Evolutionary conservation across 139 green algal genomes (phyloP).

Genomic region (Haematococcus lacustris): DNA sequence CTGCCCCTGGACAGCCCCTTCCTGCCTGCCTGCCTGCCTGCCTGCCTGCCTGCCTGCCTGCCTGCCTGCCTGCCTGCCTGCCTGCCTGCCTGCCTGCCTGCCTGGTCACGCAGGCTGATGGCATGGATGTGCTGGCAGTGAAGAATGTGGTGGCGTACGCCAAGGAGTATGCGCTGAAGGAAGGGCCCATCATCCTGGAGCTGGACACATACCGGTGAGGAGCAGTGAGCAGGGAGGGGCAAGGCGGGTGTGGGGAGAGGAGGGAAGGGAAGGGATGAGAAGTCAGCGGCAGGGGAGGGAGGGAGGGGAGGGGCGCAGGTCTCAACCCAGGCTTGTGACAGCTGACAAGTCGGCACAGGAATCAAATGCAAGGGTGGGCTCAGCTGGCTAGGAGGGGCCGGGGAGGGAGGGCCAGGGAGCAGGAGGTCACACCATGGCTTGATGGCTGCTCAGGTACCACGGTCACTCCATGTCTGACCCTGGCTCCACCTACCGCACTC

Average conservation of each 20-base stretch:
- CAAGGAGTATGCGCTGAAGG: constrained; percentile 77
- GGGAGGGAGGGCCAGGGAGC: too few species aligned
- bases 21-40: too few species aligned
- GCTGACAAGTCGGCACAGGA: background rate
- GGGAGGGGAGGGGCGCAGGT: too few species aligned
- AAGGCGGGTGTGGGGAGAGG: too few species aligned
- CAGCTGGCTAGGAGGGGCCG: too few species aligned
- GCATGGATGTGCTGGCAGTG: constrained; percentile 97
- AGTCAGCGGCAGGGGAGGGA: background rate
- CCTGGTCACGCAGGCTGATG: constrained; percentile 84
- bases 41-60: too few species aligned
- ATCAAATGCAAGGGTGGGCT: background rate
- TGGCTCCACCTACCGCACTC: constrained; percentile 92
- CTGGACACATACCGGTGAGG: constrained; percentile 94
- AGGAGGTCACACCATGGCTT: background rate
- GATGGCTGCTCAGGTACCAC: constrained; percentile 67
- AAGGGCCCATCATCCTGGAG: constrained; percentile 94
- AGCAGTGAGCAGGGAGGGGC: too few species aligned
- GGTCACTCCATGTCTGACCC: constrained; percentile 98
- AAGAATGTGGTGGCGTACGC: constrained; percentile 82
- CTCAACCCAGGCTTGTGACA: background rate
- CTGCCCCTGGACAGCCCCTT: too few species aligned
- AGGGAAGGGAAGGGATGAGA: too few species aligned
- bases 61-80: too few species aligned
- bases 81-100: too few species aligned